A percentile compares a stretch with the other conserved stretches of the same genome.
phyloP scores from a whole-genome alignment of 768 basidiomycete genomes.

The Rhizopogon salebrosus region DNA sequence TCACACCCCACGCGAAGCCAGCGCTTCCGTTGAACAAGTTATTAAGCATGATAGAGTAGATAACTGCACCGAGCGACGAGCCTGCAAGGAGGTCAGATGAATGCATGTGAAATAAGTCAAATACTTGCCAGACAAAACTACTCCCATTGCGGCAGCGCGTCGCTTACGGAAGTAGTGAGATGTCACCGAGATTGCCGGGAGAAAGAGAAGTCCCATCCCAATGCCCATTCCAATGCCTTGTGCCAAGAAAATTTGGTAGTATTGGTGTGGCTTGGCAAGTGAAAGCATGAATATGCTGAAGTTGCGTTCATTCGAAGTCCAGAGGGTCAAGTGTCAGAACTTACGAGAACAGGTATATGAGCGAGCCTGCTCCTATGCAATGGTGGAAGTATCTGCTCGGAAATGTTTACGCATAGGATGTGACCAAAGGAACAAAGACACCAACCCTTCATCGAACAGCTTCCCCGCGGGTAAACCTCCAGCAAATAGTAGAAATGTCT shows the following conservation, averaged over 20 bases:
- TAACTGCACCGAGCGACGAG: conserved; percentile 15
- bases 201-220: conserved; percentile 50
- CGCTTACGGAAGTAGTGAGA: conserved; percentile 44
- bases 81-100: conserved; percentile 10
- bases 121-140: conserved; percentile 42
- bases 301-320: not conserved
- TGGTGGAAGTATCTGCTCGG: conserved; percentile 35
- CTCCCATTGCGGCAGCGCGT: conserved; percentile 42
- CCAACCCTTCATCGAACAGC: conserved; percentile 42
- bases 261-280: conserved; percentile 39
- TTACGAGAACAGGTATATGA: conserved; percentile 40
- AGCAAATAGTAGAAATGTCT: conserved; percentile 45
- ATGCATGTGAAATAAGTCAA: not conserved
- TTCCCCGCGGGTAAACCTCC: conserved; percentile 39
- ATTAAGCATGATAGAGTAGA: conserved; percentile 23
- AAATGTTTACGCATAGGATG: not conserved
- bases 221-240: conserved; percentile 56
- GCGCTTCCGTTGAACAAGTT: conserved; percentile 12
- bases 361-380: conserved; percentile 29
- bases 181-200: conserved; percentile 47
- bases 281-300: conserved; percentile 49
- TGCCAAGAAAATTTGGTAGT: conserved; percentile 49
- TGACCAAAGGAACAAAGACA: conserved; percentile 13
- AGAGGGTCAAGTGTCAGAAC: conserved; percentile 5
- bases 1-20: conserved; percentile 21